Percentiles rank a stretch among this genome's conserved stretches.
These are phyloP conservation scores for Cyberlindnera bimundalis DNA, from an alignment of 805 yeast species.

Conservation along the genomic window DNA sequence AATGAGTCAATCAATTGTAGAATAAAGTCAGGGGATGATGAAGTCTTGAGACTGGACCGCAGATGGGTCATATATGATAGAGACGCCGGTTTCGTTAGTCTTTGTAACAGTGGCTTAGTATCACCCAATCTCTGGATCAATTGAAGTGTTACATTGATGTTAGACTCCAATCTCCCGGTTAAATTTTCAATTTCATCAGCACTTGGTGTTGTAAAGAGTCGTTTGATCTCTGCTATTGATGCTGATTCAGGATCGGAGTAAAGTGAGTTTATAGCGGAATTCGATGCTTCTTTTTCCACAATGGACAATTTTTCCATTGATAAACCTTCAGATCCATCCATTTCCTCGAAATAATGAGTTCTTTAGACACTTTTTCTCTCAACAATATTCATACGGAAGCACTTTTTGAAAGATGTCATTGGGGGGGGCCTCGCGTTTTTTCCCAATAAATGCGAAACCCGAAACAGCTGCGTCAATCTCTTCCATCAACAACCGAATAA, in stretches of 20 bases:
- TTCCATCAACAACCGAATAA: not conserved
- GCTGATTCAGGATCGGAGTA: slow-evolving; percentile 3
- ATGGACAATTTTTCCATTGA: not conserved
- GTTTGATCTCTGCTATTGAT: slow-evolving; percentile 1
- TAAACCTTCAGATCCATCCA: too few species aligned
- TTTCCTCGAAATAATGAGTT: too few species aligned
- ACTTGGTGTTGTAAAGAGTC: slow-evolving; percentile 9
- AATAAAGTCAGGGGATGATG: not conserved
- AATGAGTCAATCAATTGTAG: slow-evolving; percentile 25
- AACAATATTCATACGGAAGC: too few species aligned
- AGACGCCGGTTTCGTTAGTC: slow-evolving; percentile 8
- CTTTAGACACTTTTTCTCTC: too few species aligned
- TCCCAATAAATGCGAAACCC: not conserved
- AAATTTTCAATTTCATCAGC: slow-evolving; percentile 1
- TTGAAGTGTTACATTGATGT: slow-evolving; percentile 4
- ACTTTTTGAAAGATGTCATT: too few species aligned
- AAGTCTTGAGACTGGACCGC: not conserved
- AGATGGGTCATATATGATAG: slow-evolving; percentile 11
- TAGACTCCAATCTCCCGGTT: not conserved
- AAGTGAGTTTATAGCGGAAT: not conserved
- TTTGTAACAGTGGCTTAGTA: slow-evolving; percentile 1
- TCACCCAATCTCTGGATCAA: slow-evolving; percentile 1
- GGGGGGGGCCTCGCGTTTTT: not conserved
- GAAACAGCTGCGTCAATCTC: not conserved
- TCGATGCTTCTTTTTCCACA: not conserved